Base-by-base conservation (phyloP, 2,329 filamentous ascomycete species). In the Clonostachys rhizophaga region DNA sequence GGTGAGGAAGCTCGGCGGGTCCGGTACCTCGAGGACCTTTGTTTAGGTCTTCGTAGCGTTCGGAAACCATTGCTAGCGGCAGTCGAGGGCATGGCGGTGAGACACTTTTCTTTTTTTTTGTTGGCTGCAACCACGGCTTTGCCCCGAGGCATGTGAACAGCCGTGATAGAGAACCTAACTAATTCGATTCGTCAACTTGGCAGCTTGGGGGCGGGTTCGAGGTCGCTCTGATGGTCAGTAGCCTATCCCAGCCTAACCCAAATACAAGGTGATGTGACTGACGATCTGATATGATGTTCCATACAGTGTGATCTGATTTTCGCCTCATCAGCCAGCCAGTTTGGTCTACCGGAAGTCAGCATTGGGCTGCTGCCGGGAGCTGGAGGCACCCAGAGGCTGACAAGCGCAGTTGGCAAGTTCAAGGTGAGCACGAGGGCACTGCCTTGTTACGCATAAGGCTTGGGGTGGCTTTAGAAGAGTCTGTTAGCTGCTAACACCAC, bases 191-290 rank as follows among this genome's bases (percentile, higher is more conserved):
- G 12, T 44, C 35, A 33, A 33, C 39, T 14, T 30, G 24, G 35
- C 34, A 73, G 72, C 65, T 77, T 33, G 74, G 74, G 33, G 74
- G 74, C 13, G 74, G 75, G 6, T 77, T 75, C 46, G 75, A 77
- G 48, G 56, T 78, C 40, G 72, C 72, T 5, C 60, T 77, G 33
- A 68, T 69, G 54, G 70, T 74, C 57, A 58, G 55, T 58, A 37
- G 24, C 41, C 30, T 24, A 36, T 42, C 46, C 13, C 30, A 18
- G 24, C 24, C 24, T 30, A 30, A 30, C 24, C 24, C 24, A 30
- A 30, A 30, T 30, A 30, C 24, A 30, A 30, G 24, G 24, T 30
- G 24, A 30, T 30, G 24, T 30, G 24, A 30, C 24, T 30, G 24
- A 30, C 24, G 24, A 30, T 30, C 34, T 45, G 33, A 20, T n/a